Base-by-base conservation (phyloP, 2,329 filamentous ascomycete species). In the Monosporascus sp. region DNA sequence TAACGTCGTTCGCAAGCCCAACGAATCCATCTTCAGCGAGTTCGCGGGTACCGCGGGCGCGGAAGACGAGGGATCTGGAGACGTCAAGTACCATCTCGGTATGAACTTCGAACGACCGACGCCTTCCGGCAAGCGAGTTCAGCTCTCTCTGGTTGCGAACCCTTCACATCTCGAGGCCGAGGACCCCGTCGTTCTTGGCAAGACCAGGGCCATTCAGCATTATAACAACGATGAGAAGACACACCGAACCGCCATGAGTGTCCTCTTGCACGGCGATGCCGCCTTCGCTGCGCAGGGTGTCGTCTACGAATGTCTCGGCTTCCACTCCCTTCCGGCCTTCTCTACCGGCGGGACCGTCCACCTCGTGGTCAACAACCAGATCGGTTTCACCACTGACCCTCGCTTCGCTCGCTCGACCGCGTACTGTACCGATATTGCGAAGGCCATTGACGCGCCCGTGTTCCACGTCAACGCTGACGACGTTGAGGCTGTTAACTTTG, bases 81-180 rank as follows among this genome's bases (percentile, higher is more conserved):
- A 99, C 72, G 94, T 99, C 74, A 99, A 99, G 77, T 99, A 99
- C 78, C 94, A 99, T 78, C 79, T 99, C 67, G 94, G 94, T 70
- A 99, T 99, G 94, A 99, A 99, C 80, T 99, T 99, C 64, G 94
- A 99, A 79, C 91, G 94, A 59, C 94, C 94, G 51, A 99, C 94
- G 9, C 94, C 94, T 55, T 97, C 93, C 44, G 94, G 94, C 65
- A 97, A 97, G 84, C 94, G 94, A 60, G 94, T 99, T n/a, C 94
- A 99, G 78, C 85, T 99, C 51, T 99, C 94, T 57, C 85, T 99
- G 49, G 94, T 99, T 56, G 94, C 94, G 76, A 99, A 99, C 74
- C 94, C 94, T 40, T 99, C 94, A 53, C 94, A 99, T 80, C 78
- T 99, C 68, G 94, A 99, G 76, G 94, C 94, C 49, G 94, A 99